Percentiles rank a stretch among this genome's conserved stretches.
phyloP scores from a whole-genome alignment of 306 rosid species.

The Corylus americana region DNA sequence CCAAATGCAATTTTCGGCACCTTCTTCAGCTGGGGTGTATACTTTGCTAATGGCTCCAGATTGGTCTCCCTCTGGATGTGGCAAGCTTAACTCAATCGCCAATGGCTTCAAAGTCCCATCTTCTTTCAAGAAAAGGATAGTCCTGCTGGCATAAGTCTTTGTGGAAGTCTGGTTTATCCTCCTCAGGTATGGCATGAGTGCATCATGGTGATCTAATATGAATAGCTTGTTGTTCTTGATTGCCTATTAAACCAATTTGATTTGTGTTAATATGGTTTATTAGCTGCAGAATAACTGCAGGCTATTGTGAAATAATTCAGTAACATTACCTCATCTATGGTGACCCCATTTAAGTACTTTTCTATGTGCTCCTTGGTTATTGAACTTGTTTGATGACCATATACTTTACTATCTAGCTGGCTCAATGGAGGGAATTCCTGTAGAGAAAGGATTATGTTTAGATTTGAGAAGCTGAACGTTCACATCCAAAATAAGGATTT shows the following conservation, averaged over 20 bases:
- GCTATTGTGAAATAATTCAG: not conserved
- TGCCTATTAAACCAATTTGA: slow-evolving; percentile 45
- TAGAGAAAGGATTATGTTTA: slow-evolving; percentile 1
- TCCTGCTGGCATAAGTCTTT: slow-evolving; percentile 62
- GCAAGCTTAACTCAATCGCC: slow-evolving; percentile 65
- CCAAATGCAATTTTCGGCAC: slow-evolving; percentile 62
- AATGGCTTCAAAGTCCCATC: slow-evolving; percentile 76
- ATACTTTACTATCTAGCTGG: slow-evolving; percentile 51
- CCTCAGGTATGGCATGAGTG: slow-evolving; percentile 59
- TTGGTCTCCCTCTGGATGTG: slow-evolving; percentile 52
- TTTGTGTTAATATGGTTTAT: not conserved
- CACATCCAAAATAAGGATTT: not conserved
- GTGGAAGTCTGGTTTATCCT: slow-evolving; percentile 43
- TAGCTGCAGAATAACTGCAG: not conserved
- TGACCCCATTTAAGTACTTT: slow-evolving; percentile 54
- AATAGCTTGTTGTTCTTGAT: slow-evolving; percentile 48
- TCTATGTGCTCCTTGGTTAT: slow-evolving; percentile 48
- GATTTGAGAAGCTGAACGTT: not conserved
- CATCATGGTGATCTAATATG: slow-evolving; percentile 69
- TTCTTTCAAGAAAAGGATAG: slow-evolving; percentile 59
- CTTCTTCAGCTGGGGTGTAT: slow-evolving; percentile 51
- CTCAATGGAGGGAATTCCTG: slow-evolving; percentile 76
- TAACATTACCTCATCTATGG: slow-evolving; percentile 49
- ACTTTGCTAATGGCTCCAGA: slow-evolving; percentile 53
- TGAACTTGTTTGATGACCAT: slow-evolving; percentile 60